Conservation (phyloP, 768 basidiomycete genomes). For the Termitomyces bulborhizus region DNA sequence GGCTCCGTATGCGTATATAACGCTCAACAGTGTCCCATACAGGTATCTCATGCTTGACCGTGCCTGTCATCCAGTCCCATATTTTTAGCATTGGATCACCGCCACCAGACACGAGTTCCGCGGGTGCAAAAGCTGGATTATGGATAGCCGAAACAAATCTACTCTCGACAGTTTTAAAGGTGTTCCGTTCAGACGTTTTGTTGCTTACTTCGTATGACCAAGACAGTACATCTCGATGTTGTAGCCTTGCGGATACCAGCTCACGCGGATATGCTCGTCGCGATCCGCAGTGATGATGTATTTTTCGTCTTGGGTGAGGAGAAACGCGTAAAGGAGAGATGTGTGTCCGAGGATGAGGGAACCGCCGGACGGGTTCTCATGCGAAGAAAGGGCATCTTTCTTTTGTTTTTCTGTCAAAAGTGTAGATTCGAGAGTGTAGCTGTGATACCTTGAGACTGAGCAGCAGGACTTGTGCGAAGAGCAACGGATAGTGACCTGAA, state of each 20-base stretch:
- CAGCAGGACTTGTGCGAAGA: background rate
- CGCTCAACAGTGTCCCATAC: conserved; percentile 44
- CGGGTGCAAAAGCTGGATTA: conserved; percentile 42
- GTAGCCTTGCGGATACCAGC: conserved; percentile 83
- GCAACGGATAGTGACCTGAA: conserved; percentile 49
- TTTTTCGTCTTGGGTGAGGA: conserved; percentile 60
- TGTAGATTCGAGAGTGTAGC: conserved; percentile 55
- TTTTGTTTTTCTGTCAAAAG: conserved; percentile 24
- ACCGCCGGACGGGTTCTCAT: conserved; percentile 66
- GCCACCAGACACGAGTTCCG: conserved; percentile 74
- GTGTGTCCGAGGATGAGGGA: conserved; percentile 81
- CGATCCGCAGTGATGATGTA: conserved; percentile 87
- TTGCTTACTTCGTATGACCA: conserved; percentile 70
- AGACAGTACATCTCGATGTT: conserved; percentile 84
- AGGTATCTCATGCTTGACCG: conserved; percentile 41
- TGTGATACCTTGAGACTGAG: conserved; percentile 19
- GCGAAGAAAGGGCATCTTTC: conserved; percentile 42
- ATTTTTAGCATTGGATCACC: conserved; percentile 74
- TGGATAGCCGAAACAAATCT: conserved; percentile 81
- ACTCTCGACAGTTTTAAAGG: background rate
- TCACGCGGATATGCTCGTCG: conserved; percentile 93
- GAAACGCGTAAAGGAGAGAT: conserved; percentile 72
- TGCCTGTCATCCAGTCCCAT: conserved; percentile 77
- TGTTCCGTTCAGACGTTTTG: background rate
- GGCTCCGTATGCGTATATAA: conserved; percentile 36